A percentile compares a stretch with the other conserved stretches of the same genome.
These are phyloP conservation scores for Thermothielavioides terrestris DNA, from an alignment of 495 filamentous ascomycete species.

Conservation along the genomic window DNA sequence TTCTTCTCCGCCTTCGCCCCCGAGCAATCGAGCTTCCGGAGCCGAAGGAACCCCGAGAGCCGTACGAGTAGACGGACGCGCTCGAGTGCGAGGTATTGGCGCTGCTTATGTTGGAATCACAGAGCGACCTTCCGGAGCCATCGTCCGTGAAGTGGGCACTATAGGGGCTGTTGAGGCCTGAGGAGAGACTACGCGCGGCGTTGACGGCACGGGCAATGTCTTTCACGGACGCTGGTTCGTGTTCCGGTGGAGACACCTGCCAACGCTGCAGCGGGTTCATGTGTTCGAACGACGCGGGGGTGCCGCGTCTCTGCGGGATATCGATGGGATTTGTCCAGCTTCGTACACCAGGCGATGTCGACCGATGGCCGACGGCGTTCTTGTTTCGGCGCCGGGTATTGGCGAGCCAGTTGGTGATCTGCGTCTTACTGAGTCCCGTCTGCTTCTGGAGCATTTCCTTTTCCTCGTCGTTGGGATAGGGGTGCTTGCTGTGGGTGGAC, in stretches of 20 bases:
- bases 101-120: conserved; percentile 63
- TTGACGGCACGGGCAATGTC: conserved; percentile 73
- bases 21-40: conserved; percentile 51
- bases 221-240: conserved; percentile 72
- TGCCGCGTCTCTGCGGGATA: conserved; percentile 48
- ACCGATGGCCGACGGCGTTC: conserved; percentile 46
- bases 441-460: conserved; percentile 62
- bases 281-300: conserved; percentile 43
- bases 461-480: conserved; percentile 74
- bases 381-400: conserved; percentile 75
- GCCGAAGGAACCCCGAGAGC: conserved; percentile 56
- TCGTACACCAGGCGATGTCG: conserved; percentile 48
- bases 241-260: conserved; percentile 76
- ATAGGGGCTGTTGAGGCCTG: conserved; percentile 46
- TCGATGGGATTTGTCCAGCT: conserved; percentile 53
- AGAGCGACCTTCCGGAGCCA: conserved; percentile 61
- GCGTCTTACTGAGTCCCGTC: conserved; percentile 65
- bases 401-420: conserved; percentile 81
- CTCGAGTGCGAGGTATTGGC: conserved; percentile 62
- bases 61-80: conserved; percentile 61
- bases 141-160: conserved; percentile 49
- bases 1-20: conserved; percentile 62
- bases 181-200: conserved; percentile 41
- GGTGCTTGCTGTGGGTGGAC: conserved; percentile 60
- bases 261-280: conserved; percentile 82